Evolutionary conservation across 352 stramenopile species (phyloP).

Genomic region (Pythium aphanidermatum): DNA sequence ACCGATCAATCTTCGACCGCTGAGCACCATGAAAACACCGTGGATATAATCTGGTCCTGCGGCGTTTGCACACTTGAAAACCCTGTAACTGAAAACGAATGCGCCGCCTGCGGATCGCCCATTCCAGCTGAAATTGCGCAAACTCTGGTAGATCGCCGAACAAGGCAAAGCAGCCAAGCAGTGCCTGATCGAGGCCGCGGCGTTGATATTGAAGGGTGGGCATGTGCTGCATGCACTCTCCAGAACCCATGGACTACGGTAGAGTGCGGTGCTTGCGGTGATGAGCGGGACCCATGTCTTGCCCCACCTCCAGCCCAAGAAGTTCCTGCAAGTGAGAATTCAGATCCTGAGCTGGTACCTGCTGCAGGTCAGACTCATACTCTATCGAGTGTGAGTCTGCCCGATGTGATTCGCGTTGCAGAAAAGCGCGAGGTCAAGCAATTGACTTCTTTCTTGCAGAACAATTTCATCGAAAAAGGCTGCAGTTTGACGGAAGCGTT

Average conservation of each 20-base stretch:
- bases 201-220: slow-evolving; percentile 27
- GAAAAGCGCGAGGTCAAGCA: slow-evolving; percentile 3
- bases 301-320: slow-evolving; percentile 13
- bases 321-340: background rate
- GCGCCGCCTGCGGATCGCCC: slow-evolving; percentile 52
- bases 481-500: background rate
- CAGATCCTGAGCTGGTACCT: too few relatives aligned
- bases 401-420: slow-evolving; percentile 5
- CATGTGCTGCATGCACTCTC: slow-evolving; percentile 59
- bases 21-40: slow-evolving; percentile 9
- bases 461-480: slow-evolving; percentile 1
- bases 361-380: too few relatives aligned
- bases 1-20: too few relatives aligned
- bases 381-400: slow-evolving; percentile 1
- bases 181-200: too few relatives aligned
- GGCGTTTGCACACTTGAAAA: slow-evolving; percentile 71
- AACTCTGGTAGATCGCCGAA: slow-evolving; percentile 11
- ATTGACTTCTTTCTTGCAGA: slow-evolving; percentile 7
- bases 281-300: slow-evolving; percentile 40
- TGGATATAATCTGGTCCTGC: slow-evolving; percentile 49
- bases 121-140: slow-evolving; percentile 44
- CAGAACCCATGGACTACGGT: slow-evolving; percentile 48
- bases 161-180: background rate
- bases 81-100: slow-evolving; percentile 41
- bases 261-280: slow-evolving; percentile 48